Percentiles rank a stretch among this genome's conserved stretches.
phyloP scores from a whole-genome alignment of 1,139 yeast species.

The Pichia sp. region DNA sequence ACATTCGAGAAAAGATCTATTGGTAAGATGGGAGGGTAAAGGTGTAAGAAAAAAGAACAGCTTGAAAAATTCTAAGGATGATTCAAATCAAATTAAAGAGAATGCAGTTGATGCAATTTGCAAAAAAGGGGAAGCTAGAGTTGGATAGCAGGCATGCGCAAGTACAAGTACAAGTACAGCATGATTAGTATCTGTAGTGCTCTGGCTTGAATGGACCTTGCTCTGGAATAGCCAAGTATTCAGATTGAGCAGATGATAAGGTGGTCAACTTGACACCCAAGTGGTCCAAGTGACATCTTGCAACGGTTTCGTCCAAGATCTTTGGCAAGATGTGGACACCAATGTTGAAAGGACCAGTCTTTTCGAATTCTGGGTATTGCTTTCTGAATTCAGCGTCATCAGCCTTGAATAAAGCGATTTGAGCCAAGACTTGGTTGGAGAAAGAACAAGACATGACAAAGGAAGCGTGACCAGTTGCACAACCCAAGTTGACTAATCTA shows the following conservation, averaged over 20 bases:
- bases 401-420: constrained; percentile 96
- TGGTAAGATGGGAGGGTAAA: constrained; percentile 1
- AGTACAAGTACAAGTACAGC: not conserved
- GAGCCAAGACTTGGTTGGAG: constrained; percentile 99
- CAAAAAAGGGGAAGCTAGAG: not conserved
- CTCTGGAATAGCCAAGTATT: constrained; percentile 86
- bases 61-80: not conserved
- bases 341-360: constrained; percentile 82
- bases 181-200: constrained; percentile 86
- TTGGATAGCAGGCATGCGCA: not conserved
- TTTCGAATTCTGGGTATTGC: constrained; percentile 82
- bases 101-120: constrained; percentile 27
- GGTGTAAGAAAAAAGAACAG: too few relatives aligned
- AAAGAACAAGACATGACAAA: constrained; percentile 99
- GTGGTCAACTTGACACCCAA: constrained; percentile 85
- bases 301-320: constrained; percentile 98
- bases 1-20: constrained; percentile 3
- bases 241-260: constrained; percentile 79
- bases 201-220: constrained; percentile 99
- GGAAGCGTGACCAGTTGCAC: constrained; percentile 99
- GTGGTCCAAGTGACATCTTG: constrained; percentile 94
- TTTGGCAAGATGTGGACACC: constrained; percentile 98
- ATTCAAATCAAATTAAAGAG: not conserved
- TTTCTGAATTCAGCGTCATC: constrained; percentile 74
- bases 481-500: constrained; percentile 98